phyloP scores from a whole-genome alignment of 2,329 filamentous ascomycete species.

The Penicillium sp. region DNA sequence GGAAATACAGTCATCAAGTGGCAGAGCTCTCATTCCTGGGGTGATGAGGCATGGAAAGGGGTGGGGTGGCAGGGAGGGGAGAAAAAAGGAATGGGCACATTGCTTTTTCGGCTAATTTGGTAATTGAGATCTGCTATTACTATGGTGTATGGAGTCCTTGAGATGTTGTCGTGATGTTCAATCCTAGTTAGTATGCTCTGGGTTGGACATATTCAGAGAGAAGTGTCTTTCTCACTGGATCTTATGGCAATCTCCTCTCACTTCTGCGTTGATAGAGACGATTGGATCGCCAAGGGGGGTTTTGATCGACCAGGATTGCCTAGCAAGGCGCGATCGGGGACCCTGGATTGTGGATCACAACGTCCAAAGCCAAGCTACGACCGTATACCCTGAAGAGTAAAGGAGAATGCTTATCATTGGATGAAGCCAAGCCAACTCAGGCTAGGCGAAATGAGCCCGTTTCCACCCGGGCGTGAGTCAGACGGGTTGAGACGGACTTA shows the following conservation, averaged over 20 bases:
- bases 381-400: constrained; percentile 25
- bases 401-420: constrained; percentile 14
- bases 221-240: too few species aligned
- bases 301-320: constrained; percentile 19
- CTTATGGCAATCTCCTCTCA: too few species aligned
- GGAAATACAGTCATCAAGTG: background rate
- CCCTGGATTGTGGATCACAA: constrained; percentile 26
- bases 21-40: constrained; percentile 8
- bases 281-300: constrained; percentile 8
- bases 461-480: constrained; percentile 24
- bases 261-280: too few species aligned
- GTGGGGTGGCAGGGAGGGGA: background rate
- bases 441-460: constrained; percentile 17
- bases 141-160: background rate
- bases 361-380: constrained; percentile 20
- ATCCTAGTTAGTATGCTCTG: background rate
- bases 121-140: background rate
- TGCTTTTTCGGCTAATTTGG: background rate
- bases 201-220: too few species aligned
- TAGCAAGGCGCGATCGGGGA: constrained; percentile 22
- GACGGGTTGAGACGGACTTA: constrained; percentile 16
- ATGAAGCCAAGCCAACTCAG: constrained; percentile 3
- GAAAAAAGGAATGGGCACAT: background rate
- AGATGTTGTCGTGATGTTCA: background rate
- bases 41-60: background rate